These are phyloP conservation scores for Ballota nigra DNA, from an alignment of 257 asterid genomes.

Conservation along the genomic window DNA sequence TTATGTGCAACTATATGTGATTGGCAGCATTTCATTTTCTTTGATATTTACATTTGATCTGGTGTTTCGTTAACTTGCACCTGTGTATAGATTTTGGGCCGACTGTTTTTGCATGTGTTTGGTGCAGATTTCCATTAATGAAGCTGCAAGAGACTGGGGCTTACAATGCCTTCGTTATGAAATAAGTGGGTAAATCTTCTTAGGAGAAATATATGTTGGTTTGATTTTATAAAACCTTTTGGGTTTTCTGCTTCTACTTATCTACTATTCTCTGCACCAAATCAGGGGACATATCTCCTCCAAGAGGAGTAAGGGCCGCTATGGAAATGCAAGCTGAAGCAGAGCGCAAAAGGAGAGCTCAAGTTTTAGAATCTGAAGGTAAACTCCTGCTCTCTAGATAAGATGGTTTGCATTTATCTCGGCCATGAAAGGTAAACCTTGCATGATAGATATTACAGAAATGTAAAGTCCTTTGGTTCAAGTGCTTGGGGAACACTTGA, in stretches of 20 bases:
- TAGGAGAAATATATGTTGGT: background rate
- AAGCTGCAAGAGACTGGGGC: conserved; percentile 91
- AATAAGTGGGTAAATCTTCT: conserved; percentile 64
- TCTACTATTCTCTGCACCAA: conserved; percentile 9
- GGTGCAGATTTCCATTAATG: conserved; percentile 72
- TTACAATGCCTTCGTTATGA: conserved; percentile 89
- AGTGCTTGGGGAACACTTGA: background rate
- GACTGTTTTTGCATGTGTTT: conserved; percentile 17
- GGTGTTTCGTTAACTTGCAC: background rate
- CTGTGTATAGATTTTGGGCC: conserved; percentile 6
- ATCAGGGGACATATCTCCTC: conserved; percentile 92
- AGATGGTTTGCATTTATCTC: background rate
- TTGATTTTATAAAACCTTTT: conserved; percentile 5
- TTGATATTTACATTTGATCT: background rate
- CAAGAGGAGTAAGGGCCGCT: conserved; percentile 80
- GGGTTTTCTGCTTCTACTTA: conserved; percentile 10
- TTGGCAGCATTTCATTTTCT: conserved; percentile 5
- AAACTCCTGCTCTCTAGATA: conserved; percentile 9
- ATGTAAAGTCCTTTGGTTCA: background rate
- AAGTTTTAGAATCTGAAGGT: conserved; percentile 93
- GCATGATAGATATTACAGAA: background rate
- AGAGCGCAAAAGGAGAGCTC: conserved; percentile 93
- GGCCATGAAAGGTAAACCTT: background rate
- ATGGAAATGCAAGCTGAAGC: conserved; percentile 99
- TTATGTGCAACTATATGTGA: background rate